Conservation (phyloP, 148 eudicot genomes). For the Dianthus caryophyllus region DNA sequence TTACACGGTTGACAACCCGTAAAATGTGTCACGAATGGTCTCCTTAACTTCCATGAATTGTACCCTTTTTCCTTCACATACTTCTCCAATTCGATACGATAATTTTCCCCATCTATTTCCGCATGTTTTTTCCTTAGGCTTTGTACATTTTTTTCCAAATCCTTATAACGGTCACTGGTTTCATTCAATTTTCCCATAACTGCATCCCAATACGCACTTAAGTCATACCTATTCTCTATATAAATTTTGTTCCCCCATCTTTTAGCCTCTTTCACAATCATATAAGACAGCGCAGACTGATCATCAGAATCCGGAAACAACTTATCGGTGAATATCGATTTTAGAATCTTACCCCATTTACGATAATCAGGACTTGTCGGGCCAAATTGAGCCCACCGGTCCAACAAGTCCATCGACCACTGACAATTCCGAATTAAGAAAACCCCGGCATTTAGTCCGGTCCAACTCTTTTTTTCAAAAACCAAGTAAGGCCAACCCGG, state of each 20-base stretch:
- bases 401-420: slow-evolving; percentile 77
- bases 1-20: slow-evolving; percentile 89
- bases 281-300: slow-evolving; percentile 62
- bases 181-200: slow-evolving; percentile 45
- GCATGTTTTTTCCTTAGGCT: slow-evolving; percentile 49
- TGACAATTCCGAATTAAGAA: slow-evolving; percentile 78
- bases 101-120: slow-evolving; percentile 47
- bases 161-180: slow-evolving; percentile 25
- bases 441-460: slow-evolving; percentile 75
- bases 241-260: slow-evolving; percentile 63
- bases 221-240: slow-evolving; percentile 54
- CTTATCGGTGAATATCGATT: slow-evolving; percentile 48
- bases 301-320: slow-evolving; percentile 62
- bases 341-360: slow-evolving; percentile 53
- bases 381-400: slow-evolving; percentile 68
- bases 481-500: slow-evolving; percentile 62
- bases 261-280: slow-evolving; percentile 43
- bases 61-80: slow-evolving; percentile 29
- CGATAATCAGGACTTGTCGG: slow-evolving; percentile 55
- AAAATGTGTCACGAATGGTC: slow-evolving; percentile 86
- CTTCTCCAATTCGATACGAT: slow-evolving; percentile 22
- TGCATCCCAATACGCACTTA: slow-evolving; percentile 78
- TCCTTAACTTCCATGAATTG: slow-evolving; percentile 15
- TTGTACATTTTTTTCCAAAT: slow-evolving; percentile 32
- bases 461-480: slow-evolving; percentile 61